These are phyloP conservation scores for Lactarius tabidus DNA, from an alignment of 768 basidiomycete species.

Conservation along the genomic window DNA sequence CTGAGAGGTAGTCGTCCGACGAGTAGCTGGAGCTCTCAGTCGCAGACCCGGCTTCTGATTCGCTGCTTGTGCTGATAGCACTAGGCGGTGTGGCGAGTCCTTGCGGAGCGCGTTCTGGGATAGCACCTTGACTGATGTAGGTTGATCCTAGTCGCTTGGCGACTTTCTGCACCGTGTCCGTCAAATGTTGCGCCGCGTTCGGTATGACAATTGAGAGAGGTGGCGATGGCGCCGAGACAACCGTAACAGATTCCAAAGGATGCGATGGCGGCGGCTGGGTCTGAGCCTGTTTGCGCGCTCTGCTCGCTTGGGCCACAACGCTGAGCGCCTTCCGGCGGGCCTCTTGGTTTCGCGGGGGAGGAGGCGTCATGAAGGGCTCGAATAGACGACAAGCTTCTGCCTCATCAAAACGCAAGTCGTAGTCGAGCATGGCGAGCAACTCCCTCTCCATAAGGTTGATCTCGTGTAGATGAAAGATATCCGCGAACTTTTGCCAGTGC, in stretches of 20 bases:
- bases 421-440: slow-evolving; percentile 87
- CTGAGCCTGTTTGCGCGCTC: slow-evolving; percentile 49
- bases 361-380: slow-evolving; percentile 54
- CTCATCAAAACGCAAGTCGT: slow-evolving; percentile 88
- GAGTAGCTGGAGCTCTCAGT: slow-evolving; percentile 20
- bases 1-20: slow-evolving; percentile 34
- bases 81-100: slow-evolving; percentile 16
- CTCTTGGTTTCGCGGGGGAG: slow-evolving; percentile 32
- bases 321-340: slow-evolving; percentile 51
- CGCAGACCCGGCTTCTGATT: slow-evolving; percentile 22
- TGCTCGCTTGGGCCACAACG: slow-evolving; percentile 51
- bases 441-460: slow-evolving; percentile 98
- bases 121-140: slow-evolving; percentile 33
- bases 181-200: slow-evolving; percentile 33
- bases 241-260: neutral
- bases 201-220: slow-evolving; percentile 28
- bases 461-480: slow-evolving; percentile 69
- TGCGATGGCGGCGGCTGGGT: slow-evolving; percentile 33
- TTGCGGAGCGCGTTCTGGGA: slow-evolving; percentile 17
- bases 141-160: slow-evolving; percentile 52
- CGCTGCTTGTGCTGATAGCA: slow-evolving; percentile 19
- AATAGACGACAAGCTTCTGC: slow-evolving; percentile 64
- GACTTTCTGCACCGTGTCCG: slow-evolving; percentile 55
- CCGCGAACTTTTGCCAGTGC: slow-evolving; percentile 83
- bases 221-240: neutral